Evolutionary conservation across 2,329 filamentous ascomycete species (phyloP).

Genomic region (Colletotrichum liriopes): DNA sequence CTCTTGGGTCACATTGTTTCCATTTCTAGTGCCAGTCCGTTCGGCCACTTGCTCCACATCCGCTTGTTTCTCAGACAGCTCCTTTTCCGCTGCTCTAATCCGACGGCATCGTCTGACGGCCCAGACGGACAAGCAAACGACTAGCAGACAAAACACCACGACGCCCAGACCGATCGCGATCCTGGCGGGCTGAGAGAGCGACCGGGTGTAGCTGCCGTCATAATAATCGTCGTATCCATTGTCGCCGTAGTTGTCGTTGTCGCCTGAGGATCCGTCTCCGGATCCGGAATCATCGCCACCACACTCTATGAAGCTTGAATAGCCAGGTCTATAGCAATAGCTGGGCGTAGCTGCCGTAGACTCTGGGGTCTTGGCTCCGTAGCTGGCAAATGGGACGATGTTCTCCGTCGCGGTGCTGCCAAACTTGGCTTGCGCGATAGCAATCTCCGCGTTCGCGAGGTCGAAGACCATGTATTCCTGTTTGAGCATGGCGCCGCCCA

Average conservation of each 20-base stretch:
- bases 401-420: constrained; percentile 41
- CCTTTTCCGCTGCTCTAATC: constrained; percentile 17
- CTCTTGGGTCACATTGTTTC: neutral
- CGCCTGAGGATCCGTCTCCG: neutral
- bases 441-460: constrained; percentile 51
- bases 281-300: neutral
- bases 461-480: constrained; percentile 54
- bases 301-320: neutral
- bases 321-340: constrained; percentile 6
- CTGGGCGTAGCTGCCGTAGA: constrained; percentile 36
- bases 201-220: neutral
- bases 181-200: neutral
- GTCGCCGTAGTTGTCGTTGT: neutral
- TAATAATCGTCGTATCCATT: neutral
- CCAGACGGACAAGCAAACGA: constrained; percentile 16
- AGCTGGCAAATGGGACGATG: constrained; percentile 48
- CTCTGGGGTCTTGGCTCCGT: constrained; percentile 47
- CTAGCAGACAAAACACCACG: neutral
- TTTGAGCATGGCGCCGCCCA: constrained; percentile 49
- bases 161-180: constrained; percentile 11
- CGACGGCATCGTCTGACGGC: constrained; percentile 28
- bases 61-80: constrained; percentile 18
- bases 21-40: neutral
- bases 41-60: neutral
- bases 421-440: constrained; percentile 50